Base-by-base conservation (phyloP, 768 basidiomycete species). In the Daedaleopsis nitida region DNA sequence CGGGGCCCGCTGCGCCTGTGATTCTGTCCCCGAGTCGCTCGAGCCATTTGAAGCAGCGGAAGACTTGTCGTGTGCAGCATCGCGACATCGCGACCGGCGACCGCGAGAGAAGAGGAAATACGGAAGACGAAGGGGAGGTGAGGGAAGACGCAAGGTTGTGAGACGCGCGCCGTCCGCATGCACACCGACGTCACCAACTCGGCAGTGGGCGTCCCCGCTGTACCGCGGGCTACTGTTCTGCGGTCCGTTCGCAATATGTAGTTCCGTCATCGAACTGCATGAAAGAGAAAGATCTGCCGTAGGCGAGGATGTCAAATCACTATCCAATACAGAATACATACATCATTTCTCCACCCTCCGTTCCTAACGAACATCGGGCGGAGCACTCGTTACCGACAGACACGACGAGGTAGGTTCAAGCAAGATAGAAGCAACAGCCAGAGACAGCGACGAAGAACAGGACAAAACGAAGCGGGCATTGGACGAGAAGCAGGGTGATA, bases 1-100 rank as follows among this genome's bases (percentile, higher is more conserved):
- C 85, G 0, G 95, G 96, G 0, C 96, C 96, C 34, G 92, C 95
- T 55, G 91, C 89, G 55, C 95, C 94, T 0, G 94, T 97, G 42
- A 96, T 68, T 65, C 82, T 78, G 73, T 97, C 93, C 6, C 84
- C 96, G 52, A 78, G 74, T 55, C 85, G 77, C 76, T 98, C 95
- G 13, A 96, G 71, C 14, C 72, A 74, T 70, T 78, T 85, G 76
- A 86, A 88, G 69, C 87, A 88, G 34, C 78, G 76, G 65, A 87
- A 88, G 62, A 83, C 81, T 7, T 63, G 61, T 51, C 65, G 47
- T 2, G 72, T 68, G 60, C 66, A 71, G 44, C 68, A 63, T 63
- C 47, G 58, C 34, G 62, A 51, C 58, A 59, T 59, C 23, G 12
- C 45, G 12, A 34, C 19, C 12, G 51, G 3, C 1, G 3, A 32